Percentiles rank a stretch among this genome's conserved stretches.
These are phyloP conservation scores for Mycena maculata DNA, from an alignment of 768 basidiomycete genomes.

Conservation along the genomic window DNA sequence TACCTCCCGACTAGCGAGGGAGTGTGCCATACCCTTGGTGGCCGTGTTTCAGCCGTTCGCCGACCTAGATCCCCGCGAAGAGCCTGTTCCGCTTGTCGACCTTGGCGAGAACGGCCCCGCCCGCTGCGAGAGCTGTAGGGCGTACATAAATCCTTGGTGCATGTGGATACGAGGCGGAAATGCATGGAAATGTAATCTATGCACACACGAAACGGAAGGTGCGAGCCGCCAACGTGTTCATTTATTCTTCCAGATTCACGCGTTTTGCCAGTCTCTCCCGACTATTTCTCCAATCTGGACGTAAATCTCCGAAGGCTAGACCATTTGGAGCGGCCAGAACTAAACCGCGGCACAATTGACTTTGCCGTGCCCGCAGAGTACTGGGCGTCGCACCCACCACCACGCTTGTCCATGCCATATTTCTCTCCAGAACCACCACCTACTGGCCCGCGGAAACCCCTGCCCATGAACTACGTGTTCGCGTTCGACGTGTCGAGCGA, in stretches of 20 bases:
- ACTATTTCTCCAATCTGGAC: conserved; percentile 89
- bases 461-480: conserved; percentile 83
- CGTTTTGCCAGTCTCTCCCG: conserved; percentile 67
- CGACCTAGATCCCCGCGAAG: conserved; percentile 80
- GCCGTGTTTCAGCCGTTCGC: conserved; percentile 93
- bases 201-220: conserved; percentile 88
- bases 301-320: conserved; percentile 82
- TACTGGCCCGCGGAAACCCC: conserved; percentile 62
- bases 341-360: conserved; percentile 92
- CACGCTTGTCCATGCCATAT: conserved; percentile 64
- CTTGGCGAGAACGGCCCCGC: conserved; percentile 80
- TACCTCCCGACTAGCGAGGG: conserved; percentile 79
- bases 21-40: conserved; percentile 87
- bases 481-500: conserved; percentile 85
- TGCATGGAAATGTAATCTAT: conserved; percentile 94
- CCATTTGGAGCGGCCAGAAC: conserved; percentile 83
- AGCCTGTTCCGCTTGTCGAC: conserved; percentile 82
- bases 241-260: background rate
- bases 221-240: conserved; percentile 40
- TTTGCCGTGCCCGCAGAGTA: conserved; percentile 87
- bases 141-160: conserved; percentile 96
- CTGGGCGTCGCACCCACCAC: conserved; percentile 81
- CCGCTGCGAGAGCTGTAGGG: conserved; percentile 86
- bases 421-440: conserved; percentile 62
- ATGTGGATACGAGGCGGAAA: conserved; percentile 84